Base-by-base conservation (phyloP, 2,329 filamentous ascomycete species). In the Stachybotrys echinatus region DNA sequence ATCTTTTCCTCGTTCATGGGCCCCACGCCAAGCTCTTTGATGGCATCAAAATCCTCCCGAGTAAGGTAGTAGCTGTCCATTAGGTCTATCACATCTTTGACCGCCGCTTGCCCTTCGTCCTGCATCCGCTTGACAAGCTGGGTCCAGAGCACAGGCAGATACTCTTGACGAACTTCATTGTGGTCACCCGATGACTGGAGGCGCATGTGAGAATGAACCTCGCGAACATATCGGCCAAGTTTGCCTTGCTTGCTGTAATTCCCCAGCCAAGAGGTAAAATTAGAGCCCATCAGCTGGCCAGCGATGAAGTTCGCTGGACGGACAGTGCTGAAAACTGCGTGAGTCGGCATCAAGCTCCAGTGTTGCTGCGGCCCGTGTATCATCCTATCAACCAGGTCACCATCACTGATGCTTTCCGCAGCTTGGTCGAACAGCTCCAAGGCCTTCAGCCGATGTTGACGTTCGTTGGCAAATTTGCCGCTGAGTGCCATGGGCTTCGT, bases 31-130 rank as follows among this genome's bases (percentile, higher is more conserved):
- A 99, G 80, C 70, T 99, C 94, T 65, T 91, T 78, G 60, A 99
- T 90, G 10, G 85, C 87, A 64, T 99, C 94, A 67, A 92, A 95
- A 65, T 99, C 94, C 21, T 99, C 94, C 54, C 88, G 87, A 1
- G 94, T 97, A 50, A 99, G 75, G 68, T 87, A 99, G 70, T 99
- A 99, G 64, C 87, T 91, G 64, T 99, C 94, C 94, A 99, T 97
- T 48, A 96, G 77, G 48, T 94, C 83, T 61, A 99, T 99, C 48
- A 96, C 86, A 2, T 88, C 85, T 1, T 81, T 78, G 5, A 96
- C 87, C 7, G 81, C 80, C 1, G 95, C 91, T 61, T 89, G 94
- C 59, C 94, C 94, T 50, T 95, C 85, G 0, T 74, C 66, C 59
- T 90, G 81, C 48, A 99, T 74, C 51, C 83, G 80, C 59, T 87